Conservation (phyloP, 2,329 filamentous ascomycete species). For the Penicillium sp. region DNA sequence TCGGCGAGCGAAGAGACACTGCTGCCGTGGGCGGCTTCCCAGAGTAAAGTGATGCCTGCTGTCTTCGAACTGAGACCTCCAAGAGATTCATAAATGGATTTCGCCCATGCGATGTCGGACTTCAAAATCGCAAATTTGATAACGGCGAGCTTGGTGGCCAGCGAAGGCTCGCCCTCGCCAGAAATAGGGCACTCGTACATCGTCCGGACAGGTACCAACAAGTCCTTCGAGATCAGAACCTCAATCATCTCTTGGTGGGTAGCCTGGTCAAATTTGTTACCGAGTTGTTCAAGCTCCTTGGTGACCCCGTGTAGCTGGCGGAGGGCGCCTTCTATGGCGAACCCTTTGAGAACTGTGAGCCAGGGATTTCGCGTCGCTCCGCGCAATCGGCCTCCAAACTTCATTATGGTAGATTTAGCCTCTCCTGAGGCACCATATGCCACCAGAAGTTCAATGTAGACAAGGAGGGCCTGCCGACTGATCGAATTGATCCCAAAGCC, state of each 20-base stretch:
- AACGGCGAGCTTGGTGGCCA: slow-evolving; percentile 53
- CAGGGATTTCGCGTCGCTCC: slow-evolving; percentile 39
- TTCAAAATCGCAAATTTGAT: slow-evolving; percentile 61
- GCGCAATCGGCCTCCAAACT: slow-evolving; percentile 38
- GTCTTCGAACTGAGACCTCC: slow-evolving; percentile 52
- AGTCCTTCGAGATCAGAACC: slow-evolving; percentile 60
- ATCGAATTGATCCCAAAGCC: slow-evolving; percentile 43
- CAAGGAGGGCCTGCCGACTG: slow-evolving; percentile 39
- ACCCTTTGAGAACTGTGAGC: slow-evolving; percentile 57
- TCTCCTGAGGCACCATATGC: slow-evolving; percentile 56
- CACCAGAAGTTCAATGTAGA: slow-evolving; percentile 53
- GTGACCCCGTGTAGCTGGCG: slow-evolving; percentile 58
- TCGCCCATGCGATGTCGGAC: slow-evolving; percentile 61
- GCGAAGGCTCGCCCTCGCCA: slow-evolving; percentile 41
- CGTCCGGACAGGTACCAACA: slow-evolving; percentile 59
- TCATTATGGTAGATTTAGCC: slow-evolving; percentile 49
- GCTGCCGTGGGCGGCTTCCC: slow-evolving; percentile 70
- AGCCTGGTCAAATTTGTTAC: slow-evolving; percentile 46
- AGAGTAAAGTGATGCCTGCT: slow-evolving; percentile 73
- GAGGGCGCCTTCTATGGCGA: slow-evolving; percentile 58
- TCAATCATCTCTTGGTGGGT: slow-evolving; percentile 54
- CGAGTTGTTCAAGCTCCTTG: slow-evolving; percentile 52
- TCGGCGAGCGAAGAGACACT: slow-evolving; percentile 68
- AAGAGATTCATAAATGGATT: slow-evolving; percentile 55
- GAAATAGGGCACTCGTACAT: slow-evolving; percentile 63